These are phyloP conservation scores for Candolleomyces aberdarensis DNA, from an alignment of 768 basidiomycete genomes.

Conservation along the genomic window DNA sequence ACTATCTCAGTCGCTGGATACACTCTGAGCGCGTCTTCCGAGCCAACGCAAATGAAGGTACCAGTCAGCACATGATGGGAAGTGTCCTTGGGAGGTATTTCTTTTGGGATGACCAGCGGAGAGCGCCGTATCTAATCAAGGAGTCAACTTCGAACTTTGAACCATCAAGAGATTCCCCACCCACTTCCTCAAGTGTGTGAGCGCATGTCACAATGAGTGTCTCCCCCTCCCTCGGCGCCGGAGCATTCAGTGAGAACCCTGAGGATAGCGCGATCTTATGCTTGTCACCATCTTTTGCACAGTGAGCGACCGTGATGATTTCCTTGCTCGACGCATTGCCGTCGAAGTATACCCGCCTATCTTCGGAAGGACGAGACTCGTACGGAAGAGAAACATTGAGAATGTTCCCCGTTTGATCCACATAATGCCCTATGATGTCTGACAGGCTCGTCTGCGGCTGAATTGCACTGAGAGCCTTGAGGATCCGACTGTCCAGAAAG, in stretches of 20 bases:
- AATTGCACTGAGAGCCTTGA: slow-evolving; percentile 15
- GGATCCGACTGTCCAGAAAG: slow-evolving; percentile 22
- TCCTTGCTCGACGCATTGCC: slow-evolving; percentile 23
- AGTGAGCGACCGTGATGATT: slow-evolving; percentile 53
- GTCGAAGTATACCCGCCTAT: slow-evolving; percentile 24
- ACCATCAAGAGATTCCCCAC: neutral
- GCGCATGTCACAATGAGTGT: slow-evolving; percentile 52
- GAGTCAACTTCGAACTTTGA: slow-evolving; percentile 1
- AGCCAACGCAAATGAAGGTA: slow-evolving; percentile 42
- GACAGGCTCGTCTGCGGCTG: slow-evolving; percentile 19
- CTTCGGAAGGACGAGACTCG: slow-evolving; percentile 42
- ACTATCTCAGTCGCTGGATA: slow-evolving; percentile 43
- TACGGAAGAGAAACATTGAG: slow-evolving; percentile 43
- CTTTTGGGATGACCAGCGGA: slow-evolving; percentile 19
- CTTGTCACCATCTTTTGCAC: slow-evolving; percentile 30
- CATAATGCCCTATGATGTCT: slow-evolving; percentile 42
- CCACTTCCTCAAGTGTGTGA: slow-evolving; percentile 61
- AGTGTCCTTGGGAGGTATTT: slow-evolving; percentile 1
- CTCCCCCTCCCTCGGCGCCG: slow-evolving; percentile 18
- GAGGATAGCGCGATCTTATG: slow-evolving; percentile 52
- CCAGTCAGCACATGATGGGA: slow-evolving; percentile 20
- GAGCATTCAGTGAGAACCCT: slow-evolving; percentile 50
- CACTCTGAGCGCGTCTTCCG: slow-evolving; percentile 28
- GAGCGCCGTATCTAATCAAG: slow-evolving; percentile 24
- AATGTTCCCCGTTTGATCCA: slow-evolving; percentile 37